Conservation (phyloP, 2,329 filamentous ascomycete genomes). For the Raffaelea arxii region DNA sequence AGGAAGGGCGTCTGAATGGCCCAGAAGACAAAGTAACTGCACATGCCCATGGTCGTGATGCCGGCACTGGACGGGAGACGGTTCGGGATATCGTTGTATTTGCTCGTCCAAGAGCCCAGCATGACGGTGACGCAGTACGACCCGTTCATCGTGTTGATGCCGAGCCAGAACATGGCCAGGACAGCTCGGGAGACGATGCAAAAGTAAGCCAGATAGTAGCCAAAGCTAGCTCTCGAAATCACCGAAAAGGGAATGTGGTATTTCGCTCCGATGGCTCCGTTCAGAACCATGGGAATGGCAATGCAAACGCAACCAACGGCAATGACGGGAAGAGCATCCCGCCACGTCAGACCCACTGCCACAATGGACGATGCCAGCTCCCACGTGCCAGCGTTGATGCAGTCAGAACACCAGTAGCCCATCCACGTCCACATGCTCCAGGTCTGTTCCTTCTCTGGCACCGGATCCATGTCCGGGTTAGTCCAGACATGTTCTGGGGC, state of each 20-base stretch:
- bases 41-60: constrained; percentile 27
- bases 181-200: constrained; percentile 28
- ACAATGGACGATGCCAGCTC: constrained; percentile 15
- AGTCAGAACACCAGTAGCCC: constrained; percentile 18
- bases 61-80: constrained; percentile 24
- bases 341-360: constrained; percentile 17
- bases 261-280: constrained; percentile 34
- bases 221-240: constrained; percentile 33
- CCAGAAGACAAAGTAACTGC: constrained; percentile 28
- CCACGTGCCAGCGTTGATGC: constrained; percentile 18
- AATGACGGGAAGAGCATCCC: constrained; percentile 40
- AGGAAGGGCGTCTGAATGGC: constrained; percentile 21
- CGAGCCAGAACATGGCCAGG: constrained; percentile 30
- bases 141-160: constrained; percentile 37
- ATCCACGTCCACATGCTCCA: constrained; percentile 19
- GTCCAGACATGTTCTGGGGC: constrained; percentile 20
- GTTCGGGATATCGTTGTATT: constrained; percentile 23
- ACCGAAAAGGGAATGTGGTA: constrained; percentile 38
- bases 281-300: constrained; percentile 40
- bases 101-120: constrained; percentile 23
- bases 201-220: constrained; percentile 35
- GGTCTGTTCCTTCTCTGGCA: constrained; percentile 25
- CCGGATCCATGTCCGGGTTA: constrained; percentile 24
- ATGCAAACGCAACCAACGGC: constrained; percentile 50
- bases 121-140: constrained; percentile 16